Conservation (phyloP, 2,329 filamentous ascomycete genomes). For the Dryadomyces quercivorus region DNA sequence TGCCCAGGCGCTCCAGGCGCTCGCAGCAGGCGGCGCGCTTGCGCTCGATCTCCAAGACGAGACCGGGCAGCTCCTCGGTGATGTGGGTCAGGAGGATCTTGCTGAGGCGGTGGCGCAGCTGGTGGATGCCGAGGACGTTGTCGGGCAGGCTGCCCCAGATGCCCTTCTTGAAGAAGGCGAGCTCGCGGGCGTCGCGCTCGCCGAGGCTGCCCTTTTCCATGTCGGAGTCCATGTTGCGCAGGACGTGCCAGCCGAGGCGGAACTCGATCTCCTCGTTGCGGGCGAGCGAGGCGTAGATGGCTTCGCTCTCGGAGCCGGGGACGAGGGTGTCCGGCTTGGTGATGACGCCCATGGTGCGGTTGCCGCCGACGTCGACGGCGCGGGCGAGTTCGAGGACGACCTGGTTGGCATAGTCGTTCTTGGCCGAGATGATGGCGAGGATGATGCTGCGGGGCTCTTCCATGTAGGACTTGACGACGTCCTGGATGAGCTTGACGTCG, state of each 20-base stretch:
- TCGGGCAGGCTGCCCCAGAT: conserved; percentile 24
- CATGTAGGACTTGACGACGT: conserved; percentile 45
- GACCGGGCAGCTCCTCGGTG: conserved; percentile 27
- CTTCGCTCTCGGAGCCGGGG: conserved; percentile 26
- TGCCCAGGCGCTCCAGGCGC: not conserved
- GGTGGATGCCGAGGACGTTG: conserved; percentile 31
- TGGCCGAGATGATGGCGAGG: conserved; percentile 44
- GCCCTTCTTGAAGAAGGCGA: conserved; percentile 26
- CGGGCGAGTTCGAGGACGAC: conserved; percentile 38
- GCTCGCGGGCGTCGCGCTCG: conserved; percentile 27
- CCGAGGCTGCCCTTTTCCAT: conserved; percentile 16
- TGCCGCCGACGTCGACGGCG: conserved; percentile 16
- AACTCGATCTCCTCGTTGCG: conserved; percentile 33
- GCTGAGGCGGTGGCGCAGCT: conserved; percentile 36
- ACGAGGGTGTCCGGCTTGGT: conserved; percentile 40
- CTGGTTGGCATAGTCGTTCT: conserved; percentile 47
- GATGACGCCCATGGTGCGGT: conserved; percentile 41
- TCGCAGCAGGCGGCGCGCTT: conserved; percentile 3
- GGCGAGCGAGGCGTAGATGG: conserved; percentile 26
- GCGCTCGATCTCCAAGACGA: not conserved
- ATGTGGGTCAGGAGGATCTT: conserved; percentile 36
- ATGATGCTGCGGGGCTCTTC: conserved; percentile 43
- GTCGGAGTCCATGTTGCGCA: conserved; percentile 32
- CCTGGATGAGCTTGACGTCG: conserved; percentile 31
- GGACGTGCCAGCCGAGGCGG: conserved; percentile 39